phyloP scores from a whole-genome alignment of 257 asterid genomes.

The Dorcoceras hygrometricum region DNA sequence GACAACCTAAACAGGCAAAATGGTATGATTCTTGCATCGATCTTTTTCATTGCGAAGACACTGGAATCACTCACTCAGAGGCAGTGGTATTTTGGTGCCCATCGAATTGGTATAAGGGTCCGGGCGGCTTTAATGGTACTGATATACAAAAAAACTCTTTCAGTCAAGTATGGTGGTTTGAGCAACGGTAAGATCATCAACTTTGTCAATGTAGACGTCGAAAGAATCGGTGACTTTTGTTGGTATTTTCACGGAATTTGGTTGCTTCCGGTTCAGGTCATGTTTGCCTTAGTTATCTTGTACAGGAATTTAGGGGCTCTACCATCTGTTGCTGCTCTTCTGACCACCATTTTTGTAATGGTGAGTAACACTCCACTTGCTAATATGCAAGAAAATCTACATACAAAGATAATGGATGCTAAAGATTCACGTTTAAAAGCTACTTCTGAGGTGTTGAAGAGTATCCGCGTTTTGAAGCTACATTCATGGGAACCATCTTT shows the following conservation, averaged over 20 bases:
- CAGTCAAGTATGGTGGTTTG: slow-evolving; percentile 50
- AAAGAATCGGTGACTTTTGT: slow-evolving; percentile 81
- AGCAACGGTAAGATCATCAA: slow-evolving; percentile 64
- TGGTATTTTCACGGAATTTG: slow-evolving; percentile 76
- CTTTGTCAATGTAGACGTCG: slow-evolving; percentile 68
- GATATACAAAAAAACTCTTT: slow-evolving; percentile 56
- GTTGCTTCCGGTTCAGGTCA: slow-evolving; percentile 74
- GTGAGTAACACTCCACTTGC: slow-evolving; percentile 82
- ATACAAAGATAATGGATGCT: slow-evolving; percentile 74
- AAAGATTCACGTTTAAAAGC: slow-evolving; percentile 70
- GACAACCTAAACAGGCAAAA: slow-evolving; percentile 43
- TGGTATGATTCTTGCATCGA: slow-evolving; percentile 59
- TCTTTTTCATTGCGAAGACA: slow-evolving; percentile 71
- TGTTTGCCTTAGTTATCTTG: slow-evolving; percentile 56
- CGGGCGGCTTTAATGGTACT: slow-evolving; percentile 71
- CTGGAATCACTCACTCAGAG: slow-evolving; percentile 81
- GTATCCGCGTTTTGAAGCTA: slow-evolving; percentile 72
- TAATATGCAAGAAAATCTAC: slow-evolving; percentile 58
- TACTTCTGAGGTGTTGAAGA: slow-evolving; percentile 68
- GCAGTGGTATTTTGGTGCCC: slow-evolving; percentile 91
- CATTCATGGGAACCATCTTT: slow-evolving; percentile 79
- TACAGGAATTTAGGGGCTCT: slow-evolving; percentile 67
- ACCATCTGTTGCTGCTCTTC: slow-evolving; percentile 69
- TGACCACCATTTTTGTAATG: slow-evolving; percentile 69
- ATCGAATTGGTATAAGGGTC: slow-evolving; percentile 60